These are phyloP conservation scores for Desmodesmus armatus DNA, from an alignment of 139 green algal genomes.

Conservation along the genomic window DNA sequence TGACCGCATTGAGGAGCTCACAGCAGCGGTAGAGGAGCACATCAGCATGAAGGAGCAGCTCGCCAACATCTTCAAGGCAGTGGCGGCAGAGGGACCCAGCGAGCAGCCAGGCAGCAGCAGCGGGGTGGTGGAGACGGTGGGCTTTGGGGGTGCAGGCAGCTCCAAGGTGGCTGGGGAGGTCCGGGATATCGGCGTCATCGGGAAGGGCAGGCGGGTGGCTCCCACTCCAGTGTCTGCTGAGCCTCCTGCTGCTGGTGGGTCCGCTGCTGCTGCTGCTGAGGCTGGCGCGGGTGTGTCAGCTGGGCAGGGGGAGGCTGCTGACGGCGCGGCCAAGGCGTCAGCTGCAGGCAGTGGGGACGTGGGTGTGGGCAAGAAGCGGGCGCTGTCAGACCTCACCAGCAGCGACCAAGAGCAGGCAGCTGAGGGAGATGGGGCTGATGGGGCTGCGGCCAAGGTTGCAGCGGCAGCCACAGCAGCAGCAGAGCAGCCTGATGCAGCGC, in stretches of 20 bases:
- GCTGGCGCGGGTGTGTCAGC: neutral
- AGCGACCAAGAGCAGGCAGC: constrained; percentile 14
- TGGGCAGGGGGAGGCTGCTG: neutral
- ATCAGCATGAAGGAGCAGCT: constrained; percentile 51
- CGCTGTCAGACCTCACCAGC: constrained; percentile 22
- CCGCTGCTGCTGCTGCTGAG: neutral
- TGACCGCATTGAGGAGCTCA: constrained; percentile 50
- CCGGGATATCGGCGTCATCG: constrained; percentile 49
- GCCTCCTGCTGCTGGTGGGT: constrained; percentile 1
- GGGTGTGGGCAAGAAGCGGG: constrained; percentile 20
- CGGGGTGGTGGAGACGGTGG: neutral
- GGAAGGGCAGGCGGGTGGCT: constrained; percentile 47
- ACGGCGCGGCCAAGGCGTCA: neutral
- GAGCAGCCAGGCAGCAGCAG: constrained; percentile 34
- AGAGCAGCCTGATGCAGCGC: too few species aligned
- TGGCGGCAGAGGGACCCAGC: constrained; percentile 14
- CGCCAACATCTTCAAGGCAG: neutral
- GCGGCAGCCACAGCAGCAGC: too few species aligned
- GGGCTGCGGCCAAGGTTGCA: too few species aligned
- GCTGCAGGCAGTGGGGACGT: neutral
- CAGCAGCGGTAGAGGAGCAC: constrained; percentile 36
- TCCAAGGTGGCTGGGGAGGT: constrained; percentile 8
- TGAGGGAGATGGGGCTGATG: too few species aligned
- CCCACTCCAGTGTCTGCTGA: constrained; percentile 21
- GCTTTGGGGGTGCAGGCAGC: neutral